Conservation (phyloP, 129 eudicot genomes). For the Lactuca sativa region DNA sequence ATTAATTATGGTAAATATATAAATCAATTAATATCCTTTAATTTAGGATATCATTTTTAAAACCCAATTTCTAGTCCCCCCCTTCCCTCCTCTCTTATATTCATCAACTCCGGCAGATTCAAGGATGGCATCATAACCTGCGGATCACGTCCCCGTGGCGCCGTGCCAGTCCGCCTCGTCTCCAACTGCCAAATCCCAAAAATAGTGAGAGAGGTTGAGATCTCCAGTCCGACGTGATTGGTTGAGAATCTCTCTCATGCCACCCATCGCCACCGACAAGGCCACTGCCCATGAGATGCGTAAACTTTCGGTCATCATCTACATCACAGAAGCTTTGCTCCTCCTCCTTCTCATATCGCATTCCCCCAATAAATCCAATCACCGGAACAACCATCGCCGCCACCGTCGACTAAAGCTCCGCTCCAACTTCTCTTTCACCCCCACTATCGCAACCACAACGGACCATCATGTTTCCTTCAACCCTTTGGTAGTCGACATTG, state of each 20-base stretch:
- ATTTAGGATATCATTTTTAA: too few species aligned
- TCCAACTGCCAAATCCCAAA: slow-evolving; percentile 7
- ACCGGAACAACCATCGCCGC: slow-evolving; percentile 49
- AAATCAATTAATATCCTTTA: too few species aligned
- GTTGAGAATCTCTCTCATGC: not conserved
- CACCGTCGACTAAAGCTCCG: slow-evolving; percentile 85
- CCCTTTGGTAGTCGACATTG: slow-evolving; percentile 87
- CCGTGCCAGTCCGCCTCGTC: not conserved
- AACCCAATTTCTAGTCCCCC: too few species aligned
- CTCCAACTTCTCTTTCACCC: slow-evolving; percentile 60
- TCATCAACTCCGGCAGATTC: too few species aligned
- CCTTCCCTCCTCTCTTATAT: too few species aligned
- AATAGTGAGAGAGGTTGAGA: not conserved
- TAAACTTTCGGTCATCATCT: slow-evolving; percentile 62
- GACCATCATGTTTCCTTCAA: slow-evolving; percentile 66
- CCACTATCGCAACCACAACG: slow-evolving; percentile 29
- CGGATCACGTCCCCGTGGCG: too few species aligned
- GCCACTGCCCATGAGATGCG: slow-evolving; percentile 49
- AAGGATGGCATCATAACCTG: too few species aligned
- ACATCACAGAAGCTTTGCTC: slow-evolving; percentile 58
- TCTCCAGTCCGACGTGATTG: not conserved
- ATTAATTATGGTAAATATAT: too few species aligned
- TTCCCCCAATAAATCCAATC: slow-evolving; percentile 43
- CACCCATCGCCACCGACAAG: not conserved
- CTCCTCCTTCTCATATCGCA: slow-evolving; percentile 70